Conservation (phyloP, 2,329 filamentous ascomycete genomes). For the Pseudofabraea citricarpa region DNA sequence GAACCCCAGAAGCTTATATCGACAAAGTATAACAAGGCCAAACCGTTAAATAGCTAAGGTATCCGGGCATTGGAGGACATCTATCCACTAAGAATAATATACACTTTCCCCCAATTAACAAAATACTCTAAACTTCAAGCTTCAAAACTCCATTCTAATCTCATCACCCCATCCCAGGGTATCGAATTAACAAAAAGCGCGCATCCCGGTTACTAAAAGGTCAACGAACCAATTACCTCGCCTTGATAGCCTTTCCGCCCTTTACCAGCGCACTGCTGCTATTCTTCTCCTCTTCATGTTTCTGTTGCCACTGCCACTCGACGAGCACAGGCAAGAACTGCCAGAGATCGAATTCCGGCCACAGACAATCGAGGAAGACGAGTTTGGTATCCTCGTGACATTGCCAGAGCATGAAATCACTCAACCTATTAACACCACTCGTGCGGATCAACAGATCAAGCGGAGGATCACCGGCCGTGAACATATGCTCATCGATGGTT, state of each 20-base stretch:
- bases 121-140: too few relatives aligned
- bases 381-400: slow-evolving; percentile 90
- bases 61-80: too few relatives aligned
- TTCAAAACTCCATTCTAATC: too few relatives aligned
- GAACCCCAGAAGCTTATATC: too few relatives aligned
- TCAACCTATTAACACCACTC: slow-evolving; percentile 86
- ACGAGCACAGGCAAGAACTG: slow-evolving; percentile 87
- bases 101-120: too few relatives aligned
- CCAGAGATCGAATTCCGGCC: slow-evolving; percentile 95
- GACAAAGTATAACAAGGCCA: too few relatives aligned
- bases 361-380: slow-evolving; percentile 85
- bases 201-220: not conserved
- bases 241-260: not conserved
- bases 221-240: not conserved
- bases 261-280: not conserved
- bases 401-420: slow-evolving; percentile 99
- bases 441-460: slow-evolving; percentile 89
- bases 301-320: slow-evolving; percentile 71
- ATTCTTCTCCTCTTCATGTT: slow-evolving; percentile 27
- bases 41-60: too few relatives aligned
- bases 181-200: not conserved
- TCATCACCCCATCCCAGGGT: not conserved
- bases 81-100: too few relatives aligned
- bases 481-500: slow-evolving; percentile 80
- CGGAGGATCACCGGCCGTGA: slow-evolving; percentile 80